Percentiles rank a stretch among this genome's conserved stretches.
Evolutionary conservation across 305 asterid species (phyloP).

Genomic region (Fraxinus albicans): DNA sequence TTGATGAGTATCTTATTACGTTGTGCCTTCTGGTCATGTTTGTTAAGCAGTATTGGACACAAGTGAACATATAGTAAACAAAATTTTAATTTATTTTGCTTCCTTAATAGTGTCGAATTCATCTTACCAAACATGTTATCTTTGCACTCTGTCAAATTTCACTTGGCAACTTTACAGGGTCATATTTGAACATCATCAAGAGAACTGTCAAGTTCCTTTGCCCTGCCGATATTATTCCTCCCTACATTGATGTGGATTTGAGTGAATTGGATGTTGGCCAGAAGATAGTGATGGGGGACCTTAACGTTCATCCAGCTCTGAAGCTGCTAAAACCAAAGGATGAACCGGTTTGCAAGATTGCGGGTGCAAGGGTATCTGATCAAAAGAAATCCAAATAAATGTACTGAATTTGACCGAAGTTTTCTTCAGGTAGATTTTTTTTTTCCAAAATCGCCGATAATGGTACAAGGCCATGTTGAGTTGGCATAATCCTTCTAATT

Average conservation of each 20-base stretch:
- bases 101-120: not conserved
- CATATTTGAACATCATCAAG: slow-evolving; percentile 68
- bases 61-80: not conserved
- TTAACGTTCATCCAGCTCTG: slow-evolving; percentile 86
- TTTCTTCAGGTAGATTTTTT: not conserved
- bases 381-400: slow-evolving; percentile 48
- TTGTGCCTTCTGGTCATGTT: not conserved
- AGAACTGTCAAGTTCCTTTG: slow-evolving; percentile 78
- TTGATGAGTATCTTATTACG: not conserved
- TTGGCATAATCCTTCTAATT: not conserved
- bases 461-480: not conserved
- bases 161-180: slow-evolving; percentile 45
- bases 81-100: not conserved
- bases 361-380: slow-evolving; percentile 49
- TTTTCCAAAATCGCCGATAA: not conserved
- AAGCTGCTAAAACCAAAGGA: slow-evolving; percentile 48
- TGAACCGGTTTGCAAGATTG: slow-evolving; percentile 47
- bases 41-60: not conserved
- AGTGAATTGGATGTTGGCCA: slow-evolving; percentile 84
- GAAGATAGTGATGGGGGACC: slow-evolving; percentile 69
- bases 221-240: slow-evolving; percentile 88
- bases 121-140: not conserved
- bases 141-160: not conserved
- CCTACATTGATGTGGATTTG: slow-evolving; percentile 81
- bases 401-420: not conserved